These are phyloP conservation scores for Solanum chiquidenum DNA, from an alignment of 257 asterid species.

Conservation along the genomic window DNA sequence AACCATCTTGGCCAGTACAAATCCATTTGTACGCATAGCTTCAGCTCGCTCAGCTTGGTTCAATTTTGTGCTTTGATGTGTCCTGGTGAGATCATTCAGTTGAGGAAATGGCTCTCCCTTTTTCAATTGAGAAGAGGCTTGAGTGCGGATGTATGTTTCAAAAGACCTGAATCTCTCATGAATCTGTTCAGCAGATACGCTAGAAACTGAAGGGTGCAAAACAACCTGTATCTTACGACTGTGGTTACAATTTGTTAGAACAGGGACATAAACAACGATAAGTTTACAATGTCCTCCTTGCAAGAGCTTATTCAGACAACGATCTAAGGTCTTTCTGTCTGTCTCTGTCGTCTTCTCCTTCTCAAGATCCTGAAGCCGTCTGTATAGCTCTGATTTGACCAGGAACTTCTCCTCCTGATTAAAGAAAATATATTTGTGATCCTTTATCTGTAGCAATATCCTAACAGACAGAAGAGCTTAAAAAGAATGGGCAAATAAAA, in stretches of 20 bases:
- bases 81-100: slow-evolving; percentile 63
- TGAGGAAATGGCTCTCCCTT: slow-evolving; percentile 40
- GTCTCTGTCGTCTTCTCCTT: slow-evolving; percentile 46
- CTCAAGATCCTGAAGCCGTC: slow-evolving; percentile 65
- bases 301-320: slow-evolving; percentile 73
- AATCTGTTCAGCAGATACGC: slow-evolving; percentile 56
- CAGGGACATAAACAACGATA: slow-evolving; percentile 57
- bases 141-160: slow-evolving; percentile 52
- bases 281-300: slow-evolving; percentile 75
- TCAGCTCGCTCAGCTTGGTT: slow-evolving; percentile 46
- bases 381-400: slow-evolving; percentile 66
- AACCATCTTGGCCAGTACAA: slow-evolving; percentile 72
- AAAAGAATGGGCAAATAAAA: slow-evolving; percentile 9
- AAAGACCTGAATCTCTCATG: slow-evolving; percentile 70
- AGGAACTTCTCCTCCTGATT: slow-evolving; percentile 89
- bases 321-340: slow-evolving; percentile 75
- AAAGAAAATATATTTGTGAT: slow-evolving; percentile 8
- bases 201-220: slow-evolving; percentile 67
- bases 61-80: slow-evolving; percentile 25
- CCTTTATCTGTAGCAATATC: slow-evolving; percentile 9
- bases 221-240: slow-evolving; percentile 58
- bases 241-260: slow-evolving; percentile 67
- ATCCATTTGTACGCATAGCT: slow-evolving; percentile 70
- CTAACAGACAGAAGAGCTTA: slow-evolving; percentile 3
- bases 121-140: slow-evolving; percentile 31